Evolutionary conservation across 2,329 filamentous ascomycete genomes (phyloP).

Genomic region (Aurifilum marmelostoma): DNA sequence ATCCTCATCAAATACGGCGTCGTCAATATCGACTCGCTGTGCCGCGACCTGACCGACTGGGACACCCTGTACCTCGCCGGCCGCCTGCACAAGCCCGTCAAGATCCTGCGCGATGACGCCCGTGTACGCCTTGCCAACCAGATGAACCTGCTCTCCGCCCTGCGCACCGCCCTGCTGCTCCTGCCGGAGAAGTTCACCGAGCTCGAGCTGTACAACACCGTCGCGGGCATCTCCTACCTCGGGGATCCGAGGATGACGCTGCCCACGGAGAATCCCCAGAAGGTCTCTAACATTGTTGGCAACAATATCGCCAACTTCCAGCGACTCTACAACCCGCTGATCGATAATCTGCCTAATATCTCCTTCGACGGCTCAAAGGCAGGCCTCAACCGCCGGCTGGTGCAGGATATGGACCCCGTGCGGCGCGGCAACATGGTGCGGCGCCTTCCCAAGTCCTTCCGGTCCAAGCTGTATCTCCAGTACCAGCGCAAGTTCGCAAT

Average conservation of each 20-base stretch:
- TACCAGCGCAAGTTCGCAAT: constrained; percentile 92
- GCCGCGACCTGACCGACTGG: constrained; percentile 85
- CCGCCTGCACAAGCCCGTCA: constrained; percentile 94
- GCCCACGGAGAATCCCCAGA: constrained; percentile 86
- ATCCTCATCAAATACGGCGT: constrained; percentile 98
- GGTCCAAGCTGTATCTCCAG: constrained; percentile 88
- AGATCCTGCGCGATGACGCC: constrained; percentile 93
- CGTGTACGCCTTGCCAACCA: constrained; percentile 93
- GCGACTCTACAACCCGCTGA: constrained; percentile 84
- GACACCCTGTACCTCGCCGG: constrained; percentile 95
- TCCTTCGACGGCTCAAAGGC: constrained; percentile 72
- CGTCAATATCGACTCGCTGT: constrained; percentile 89
- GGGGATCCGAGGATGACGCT: constrained; percentile 96
- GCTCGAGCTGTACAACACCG: constrained; percentile 84
- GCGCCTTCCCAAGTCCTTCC: constrained; percentile 82
- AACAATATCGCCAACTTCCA: constrained; percentile 93
- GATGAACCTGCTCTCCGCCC: constrained; percentile 88
- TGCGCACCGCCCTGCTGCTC: constrained; percentile 86
- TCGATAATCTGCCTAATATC: constrained; percentile 89
- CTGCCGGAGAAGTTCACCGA: constrained; percentile 86
- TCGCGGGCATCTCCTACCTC: constrained; percentile 89
- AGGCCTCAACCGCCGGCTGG: constrained; percentile 66
- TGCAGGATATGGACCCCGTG: constrained; percentile 90
- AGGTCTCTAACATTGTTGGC: constrained; percentile 91
- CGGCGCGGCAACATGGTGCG: constrained; percentile 96